A percentile compares a stretch with the other conserved stretches of the same genome.
Conservation (phyloP, 176 grass and related monocot species). For the Lolium rigidum region DNA sequence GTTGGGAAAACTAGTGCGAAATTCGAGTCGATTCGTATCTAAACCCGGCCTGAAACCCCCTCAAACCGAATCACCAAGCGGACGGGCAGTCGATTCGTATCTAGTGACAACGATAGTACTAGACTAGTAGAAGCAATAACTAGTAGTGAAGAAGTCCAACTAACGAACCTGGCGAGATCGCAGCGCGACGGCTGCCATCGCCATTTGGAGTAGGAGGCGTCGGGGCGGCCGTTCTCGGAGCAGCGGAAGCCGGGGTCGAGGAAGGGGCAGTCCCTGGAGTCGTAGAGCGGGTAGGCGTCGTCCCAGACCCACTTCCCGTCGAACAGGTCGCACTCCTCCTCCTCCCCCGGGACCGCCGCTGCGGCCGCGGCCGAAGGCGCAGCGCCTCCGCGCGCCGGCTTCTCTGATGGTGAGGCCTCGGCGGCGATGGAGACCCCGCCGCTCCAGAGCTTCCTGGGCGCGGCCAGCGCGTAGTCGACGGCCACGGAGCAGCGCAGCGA, state of each 20-base stretch:
- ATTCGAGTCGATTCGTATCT: neutral
- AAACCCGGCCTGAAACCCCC: neutral
- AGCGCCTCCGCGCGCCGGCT: neutral
- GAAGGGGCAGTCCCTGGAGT: constrained; percentile 76
- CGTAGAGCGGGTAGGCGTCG: constrained; percentile 75
- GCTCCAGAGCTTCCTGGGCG: constrained; percentile 38
- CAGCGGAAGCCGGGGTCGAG: constrained; percentile 83
- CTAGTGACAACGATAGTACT: neutral
- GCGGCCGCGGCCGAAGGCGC: neutral
- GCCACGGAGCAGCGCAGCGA: constrained; percentile 40
- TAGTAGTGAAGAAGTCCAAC: neutral
- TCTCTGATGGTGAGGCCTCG: neutral
- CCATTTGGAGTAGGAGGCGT: constrained; percentile 76
- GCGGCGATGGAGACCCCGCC: constrained; percentile 53
- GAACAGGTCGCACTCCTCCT: constrained; percentile 74
- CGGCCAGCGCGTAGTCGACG: constrained; percentile 27
- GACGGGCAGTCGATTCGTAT: neutral
- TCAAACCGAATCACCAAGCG: constrained; percentile 11
- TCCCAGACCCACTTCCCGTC: constrained; percentile 88
- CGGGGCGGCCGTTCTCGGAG: constrained; percentile 81
- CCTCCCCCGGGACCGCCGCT: neutral
- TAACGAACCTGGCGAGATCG: constrained; percentile 72
- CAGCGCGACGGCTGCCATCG: constrained; percentile 80
- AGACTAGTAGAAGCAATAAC: neutral
- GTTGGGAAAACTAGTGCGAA: neutral